Base-by-base conservation (phyloP, 148 eudicot species). In the Silene conica region DNA sequence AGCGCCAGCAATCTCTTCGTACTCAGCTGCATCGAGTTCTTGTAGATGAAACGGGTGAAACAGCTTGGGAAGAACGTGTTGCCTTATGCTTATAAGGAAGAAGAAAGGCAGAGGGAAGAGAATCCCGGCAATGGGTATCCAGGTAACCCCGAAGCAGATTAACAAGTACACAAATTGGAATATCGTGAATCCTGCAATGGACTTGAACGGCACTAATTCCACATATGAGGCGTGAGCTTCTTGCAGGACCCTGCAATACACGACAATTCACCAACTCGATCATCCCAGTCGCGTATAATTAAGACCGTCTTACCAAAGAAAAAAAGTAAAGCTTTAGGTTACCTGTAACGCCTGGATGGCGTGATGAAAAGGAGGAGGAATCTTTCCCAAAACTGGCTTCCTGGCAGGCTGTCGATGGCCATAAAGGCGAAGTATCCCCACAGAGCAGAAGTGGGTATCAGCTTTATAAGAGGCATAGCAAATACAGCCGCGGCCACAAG, bases 351-450 rank as follows among this genome's bases (percentile, higher is more conserved):
- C 69, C 97, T 70, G 11, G 89, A 54, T 5, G 90, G 88, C 16
- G 90, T 82, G 63, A 91, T 76, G 75, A 91, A 87, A 55, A 91
- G 86, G 58, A 91, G 89, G 73, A 86, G 82, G 19, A 91, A 43
- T 65, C 94, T 85, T 77, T 91, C 94, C 92, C 97, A 91, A 54
- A 91, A 87, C 80, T 91, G 97, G 77, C 89, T 91, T 64, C 97
- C 94, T 0, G 94, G 97, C 19, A 91, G 90, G 50, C 97, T 91
- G 54, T 91, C 97, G 21, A 91, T 84, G 55, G 97, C 87, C 94
- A 89, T 91, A 80, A 89, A 91, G 6, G 97, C 94, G 71, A 91
- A 91, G 73, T 91, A 91, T 76, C 97, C 97, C 97, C 97, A 91
- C 23, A 91, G 86, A 28, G 89, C 94, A 15, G 97, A 91, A 45